A percentile compares a stretch with the other conserved stretches of the same genome.
Conservation (phyloP, 257 asterid species). For the Linaria vulgaris region DNA sequence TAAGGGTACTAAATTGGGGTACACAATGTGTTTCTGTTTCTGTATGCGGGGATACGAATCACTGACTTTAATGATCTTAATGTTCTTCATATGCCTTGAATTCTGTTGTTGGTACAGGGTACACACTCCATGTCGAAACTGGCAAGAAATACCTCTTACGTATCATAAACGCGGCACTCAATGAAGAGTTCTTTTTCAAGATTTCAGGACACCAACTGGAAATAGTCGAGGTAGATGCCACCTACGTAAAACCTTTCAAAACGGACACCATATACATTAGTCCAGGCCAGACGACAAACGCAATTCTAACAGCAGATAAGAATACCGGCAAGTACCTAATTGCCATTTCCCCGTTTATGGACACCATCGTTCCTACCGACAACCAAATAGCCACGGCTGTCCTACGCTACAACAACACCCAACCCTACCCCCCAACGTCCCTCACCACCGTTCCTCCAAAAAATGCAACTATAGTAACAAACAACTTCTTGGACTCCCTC, state of each 20-base stretch:
- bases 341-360: slow-evolving; percentile 72
- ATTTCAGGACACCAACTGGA: slow-evolving; percentile 57
- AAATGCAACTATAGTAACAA: slow-evolving; percentile 50
- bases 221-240: slow-evolving; percentile 69
- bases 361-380: slow-evolving; percentile 59
- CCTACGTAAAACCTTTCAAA: slow-evolving; percentile 60
- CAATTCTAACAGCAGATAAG: slow-evolving; percentile 51
- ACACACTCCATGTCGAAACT: slow-evolving; percentile 53
- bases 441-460: slow-evolving; percentile 43
- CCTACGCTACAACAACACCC: slow-evolving; percentile 40
- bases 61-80: too few relatives aligned
- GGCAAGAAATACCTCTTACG: slow-evolving; percentile 70
- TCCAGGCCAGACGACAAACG: slow-evolving; percentile 77
- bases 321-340: slow-evolving; percentile 42
- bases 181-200: slow-evolving; percentile 74
- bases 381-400: slow-evolving; percentile 49
- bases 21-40: neutral
- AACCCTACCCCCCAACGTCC: slow-evolving; percentile 32
- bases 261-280: slow-evolving; percentile 68
- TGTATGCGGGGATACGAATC: too few relatives aligned
- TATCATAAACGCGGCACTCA: slow-evolving; percentile 58
- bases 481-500: slow-evolving; percentile 45
- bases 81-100: neutral
- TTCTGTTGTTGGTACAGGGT: slow-evolving; percentile 33
- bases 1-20: slow-evolving; percentile 39